These are phyloP conservation scores for Trifolium dubium DNA, from an alignment of 306 rosid species.

Conservation along the genomic window DNA sequence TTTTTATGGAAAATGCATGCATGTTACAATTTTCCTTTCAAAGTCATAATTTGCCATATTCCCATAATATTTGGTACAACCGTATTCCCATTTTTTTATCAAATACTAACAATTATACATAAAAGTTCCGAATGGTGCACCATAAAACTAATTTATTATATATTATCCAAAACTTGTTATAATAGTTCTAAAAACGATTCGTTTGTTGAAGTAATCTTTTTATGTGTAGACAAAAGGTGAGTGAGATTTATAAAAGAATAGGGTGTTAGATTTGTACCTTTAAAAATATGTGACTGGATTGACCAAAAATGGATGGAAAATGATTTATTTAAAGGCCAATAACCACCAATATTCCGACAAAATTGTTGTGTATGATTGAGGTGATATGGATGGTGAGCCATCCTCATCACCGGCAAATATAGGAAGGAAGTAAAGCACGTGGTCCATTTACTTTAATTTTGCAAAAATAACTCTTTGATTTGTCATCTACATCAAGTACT, in stretches of 20 bases:
- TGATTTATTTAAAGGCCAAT: conserved; percentile 51
- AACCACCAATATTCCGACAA: conserved; percentile 90
- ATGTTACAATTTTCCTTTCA: not conserved
- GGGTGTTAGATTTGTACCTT: conserved; percentile 43
- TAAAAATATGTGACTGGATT: conserved; percentile 36
- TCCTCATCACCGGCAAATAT: conserved; percentile 63
- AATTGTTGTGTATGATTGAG: conserved; percentile 54
- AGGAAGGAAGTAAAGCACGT: conserved; percentile 6
- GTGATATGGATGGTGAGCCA: conserved; percentile 71
- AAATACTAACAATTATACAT: conserved; percentile 24
- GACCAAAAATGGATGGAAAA: conserved; percentile 54
- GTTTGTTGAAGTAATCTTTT: conserved; percentile 32
- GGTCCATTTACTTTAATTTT: not conserved
- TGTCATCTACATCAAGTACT: not conserved
- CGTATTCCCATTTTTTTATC: not conserved
- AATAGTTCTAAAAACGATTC: not conserved
- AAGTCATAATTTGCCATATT: not conserved
- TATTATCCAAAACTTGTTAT: conserved; percentile 10
- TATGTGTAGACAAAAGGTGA: conserved; percentile 26
- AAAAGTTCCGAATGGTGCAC: conserved; percentile 43
- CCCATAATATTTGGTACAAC: not conserved
- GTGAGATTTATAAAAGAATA: conserved; percentile 31
- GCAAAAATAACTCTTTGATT: not conserved
- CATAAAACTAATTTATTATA: conserved; percentile 1
- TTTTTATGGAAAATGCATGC: not conserved